Conservation (phyloP, 345 rosid species). For the Eucalyptus sp. region DNA sequence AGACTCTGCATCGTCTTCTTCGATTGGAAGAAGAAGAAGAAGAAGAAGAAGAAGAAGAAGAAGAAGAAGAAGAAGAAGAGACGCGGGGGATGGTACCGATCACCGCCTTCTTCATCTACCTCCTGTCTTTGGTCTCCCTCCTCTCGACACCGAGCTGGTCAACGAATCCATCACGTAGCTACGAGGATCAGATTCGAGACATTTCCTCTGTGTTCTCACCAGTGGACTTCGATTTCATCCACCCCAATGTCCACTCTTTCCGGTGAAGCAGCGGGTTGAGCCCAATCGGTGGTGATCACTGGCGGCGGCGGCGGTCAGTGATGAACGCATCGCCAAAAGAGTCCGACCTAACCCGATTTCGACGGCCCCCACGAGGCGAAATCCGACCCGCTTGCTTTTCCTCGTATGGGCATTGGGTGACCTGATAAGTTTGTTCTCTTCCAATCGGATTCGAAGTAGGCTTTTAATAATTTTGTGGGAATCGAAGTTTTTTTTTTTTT, state of each 20-base stretch:
- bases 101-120: background rate
- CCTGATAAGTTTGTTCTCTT: background rate
- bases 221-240: background rate
- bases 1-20: background rate
- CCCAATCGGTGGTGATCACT: too few species aligned
- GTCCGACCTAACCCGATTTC: background rate
- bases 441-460: background rate
- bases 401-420: background rate
- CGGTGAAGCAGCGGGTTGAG: background rate
- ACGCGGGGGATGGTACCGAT: background rate
- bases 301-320: background rate
- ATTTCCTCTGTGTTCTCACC: background rate
- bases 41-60: too few species aligned
- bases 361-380: background rate
- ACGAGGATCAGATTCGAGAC: background rate
- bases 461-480: background rate
- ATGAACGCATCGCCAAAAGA: background rate
- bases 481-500: background rate
- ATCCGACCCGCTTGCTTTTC: background rate
- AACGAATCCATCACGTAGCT: background rate
- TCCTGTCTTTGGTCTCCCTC: background rate
- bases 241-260: background rate
- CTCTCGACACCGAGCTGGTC: background rate
- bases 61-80: too few species aligned
- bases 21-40: background rate